phyloP scores from a whole-genome alignment of 2,329 filamentous ascomycete species.

The Colletotrichum horii region DNA sequence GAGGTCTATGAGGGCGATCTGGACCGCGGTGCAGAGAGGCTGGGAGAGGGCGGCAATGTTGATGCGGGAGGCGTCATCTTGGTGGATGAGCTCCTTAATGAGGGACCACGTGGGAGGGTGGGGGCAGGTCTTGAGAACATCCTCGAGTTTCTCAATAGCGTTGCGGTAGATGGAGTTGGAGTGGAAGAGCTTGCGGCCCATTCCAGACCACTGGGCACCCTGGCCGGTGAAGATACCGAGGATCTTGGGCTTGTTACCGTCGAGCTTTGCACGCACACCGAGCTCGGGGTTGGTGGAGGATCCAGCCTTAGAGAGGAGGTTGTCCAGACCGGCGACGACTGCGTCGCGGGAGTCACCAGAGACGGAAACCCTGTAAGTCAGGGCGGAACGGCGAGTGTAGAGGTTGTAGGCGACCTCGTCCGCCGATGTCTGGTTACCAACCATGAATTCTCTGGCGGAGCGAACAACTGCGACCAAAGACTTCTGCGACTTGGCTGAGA shows the following conservation, averaged over 20 bases:
- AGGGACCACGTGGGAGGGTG: slow-evolving; percentile 9
- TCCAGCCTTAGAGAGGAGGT: slow-evolving; percentile 7
- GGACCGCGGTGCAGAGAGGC: slow-evolving; percentile 25
- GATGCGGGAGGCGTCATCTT: slow-evolving; percentile 18
- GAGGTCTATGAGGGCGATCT: slow-evolving; percentile 27
- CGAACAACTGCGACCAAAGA: slow-evolving; percentile 6
- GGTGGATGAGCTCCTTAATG: slow-evolving; percentile 23
- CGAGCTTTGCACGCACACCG: slow-evolving; percentile 14
- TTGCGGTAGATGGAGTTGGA: slow-evolving; percentile 7
- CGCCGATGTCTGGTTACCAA: neutral
- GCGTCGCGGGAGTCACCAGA: neutral
- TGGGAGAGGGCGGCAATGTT: slow-evolving; percentile 25
- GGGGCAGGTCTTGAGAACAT: slow-evolving; percentile 1
- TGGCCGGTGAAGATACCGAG: slow-evolving; percentile 39
- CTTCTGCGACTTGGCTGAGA: slow-evolving; percentile 20
- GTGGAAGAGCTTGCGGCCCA: slow-evolving; percentile 32
- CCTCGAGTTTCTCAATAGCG: slow-evolving; percentile 23
- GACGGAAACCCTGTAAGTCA: slow-evolving; percentile 10
- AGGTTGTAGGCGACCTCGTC: slow-evolving; percentile 14
- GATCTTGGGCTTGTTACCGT: slow-evolving; percentile 17
- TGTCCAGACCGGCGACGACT: neutral
- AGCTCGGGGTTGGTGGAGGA: slow-evolving; percentile 9
- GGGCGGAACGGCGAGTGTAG: slow-evolving; percentile 6
- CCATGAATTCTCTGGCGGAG: slow-evolving; percentile 8
- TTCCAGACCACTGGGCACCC: slow-evolving; percentile 36